A percentile compares a stretch with the other conserved stretches of the same genome.
Evolutionary conservation across 257 asterid species (phyloP).

Genomic region (Lantana camara): DNA sequence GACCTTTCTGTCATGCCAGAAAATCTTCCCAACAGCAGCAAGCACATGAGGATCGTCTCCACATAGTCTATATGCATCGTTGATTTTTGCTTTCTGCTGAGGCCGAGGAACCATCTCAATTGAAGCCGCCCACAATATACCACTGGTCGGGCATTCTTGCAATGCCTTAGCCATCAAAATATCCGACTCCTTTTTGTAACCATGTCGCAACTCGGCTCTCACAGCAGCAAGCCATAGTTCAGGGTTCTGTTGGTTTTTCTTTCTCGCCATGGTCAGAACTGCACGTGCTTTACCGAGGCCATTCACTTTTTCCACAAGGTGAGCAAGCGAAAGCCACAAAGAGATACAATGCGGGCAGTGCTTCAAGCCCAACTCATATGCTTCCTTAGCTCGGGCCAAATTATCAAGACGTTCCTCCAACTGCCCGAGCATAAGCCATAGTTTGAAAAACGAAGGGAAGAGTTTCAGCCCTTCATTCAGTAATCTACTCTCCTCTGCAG

Average conservation of each 20-base stretch:
- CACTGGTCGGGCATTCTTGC: conserved; percentile 88
- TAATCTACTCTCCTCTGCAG: conserved; percentile 69
- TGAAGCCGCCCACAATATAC: conserved; percentile 79
- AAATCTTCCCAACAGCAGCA: conserved; percentile 78
- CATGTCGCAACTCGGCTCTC: conserved; percentile 76
- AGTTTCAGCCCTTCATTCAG: conserved; percentile 76
- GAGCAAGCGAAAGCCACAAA: conserved; percentile 85
- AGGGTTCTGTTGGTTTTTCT: conserved; percentile 77
- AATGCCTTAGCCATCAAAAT: conserved; percentile 84
- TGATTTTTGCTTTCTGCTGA: conserved; percentile 63
- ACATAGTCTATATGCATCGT: conserved; percentile 70
- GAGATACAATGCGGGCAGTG: conserved; percentile 69
- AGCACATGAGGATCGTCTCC: conserved; percentile 71
- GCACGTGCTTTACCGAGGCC: conserved; percentile 85
- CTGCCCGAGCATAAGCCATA: conserved; percentile 94
- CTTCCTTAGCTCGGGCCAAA: conserved; percentile 63
- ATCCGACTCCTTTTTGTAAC: conserved; percentile 81
- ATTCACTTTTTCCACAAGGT: conserved; percentile 70
- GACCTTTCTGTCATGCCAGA: conserved; percentile 89
- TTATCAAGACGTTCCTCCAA: conserved; percentile 77
- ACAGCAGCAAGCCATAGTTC: conserved; percentile 93
- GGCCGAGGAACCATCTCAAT: conserved; percentile 82
- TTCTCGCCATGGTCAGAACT: conserved; percentile 78
- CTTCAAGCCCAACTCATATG: conserved; percentile 69
- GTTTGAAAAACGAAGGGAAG: conserved; percentile 79